These are phyloP conservation scores for Nepenthes mirabilis DNA, from an alignment of 148 eudicot species.

Conservation along the genomic window DNA sequence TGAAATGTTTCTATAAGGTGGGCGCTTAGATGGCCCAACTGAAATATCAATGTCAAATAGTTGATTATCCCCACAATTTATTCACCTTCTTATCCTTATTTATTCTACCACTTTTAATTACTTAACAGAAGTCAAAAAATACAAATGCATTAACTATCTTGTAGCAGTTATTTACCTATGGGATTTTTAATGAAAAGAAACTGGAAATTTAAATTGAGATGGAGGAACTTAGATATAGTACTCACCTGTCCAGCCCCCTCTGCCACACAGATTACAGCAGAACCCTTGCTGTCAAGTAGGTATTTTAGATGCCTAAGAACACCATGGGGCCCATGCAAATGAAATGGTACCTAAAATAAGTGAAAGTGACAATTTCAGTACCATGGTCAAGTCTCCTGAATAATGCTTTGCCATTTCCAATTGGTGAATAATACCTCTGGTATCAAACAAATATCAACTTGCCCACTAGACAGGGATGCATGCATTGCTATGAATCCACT, in stretches of 20 bases:
- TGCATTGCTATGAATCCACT: conserved; percentile 99
- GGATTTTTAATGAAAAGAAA: background rate
- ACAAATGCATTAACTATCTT: background rate
- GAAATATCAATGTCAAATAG: no score
- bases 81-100: no score
- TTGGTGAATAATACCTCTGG: conserved; percentile 59
- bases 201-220: background rate
- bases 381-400: background rate
- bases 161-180: background rate
- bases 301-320: conserved; percentile 75
- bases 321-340: conserved; percentile 89
- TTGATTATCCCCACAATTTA: no score
- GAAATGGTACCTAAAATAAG: conserved; percentile 57
- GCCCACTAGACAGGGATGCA: conserved; percentile 97
- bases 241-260: conserved; percentile 99
- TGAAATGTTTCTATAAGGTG: no score
- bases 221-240: background rate
- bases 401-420: conserved; percentile 1
- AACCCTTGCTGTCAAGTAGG: conserved; percentile 81
- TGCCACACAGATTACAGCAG: conserved; percentile 94
- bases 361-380: conserved; percentile 6
- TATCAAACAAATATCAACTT: conserved; percentile 91
- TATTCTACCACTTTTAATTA: no score
- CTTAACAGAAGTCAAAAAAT: no score
- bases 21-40: no score